Percentiles rank a stretch among this genome's conserved stretches.
Conservation (phyloP, 371 early-diverging fungal species). For the Amoeboaphelidium protococcarum region DNA sequence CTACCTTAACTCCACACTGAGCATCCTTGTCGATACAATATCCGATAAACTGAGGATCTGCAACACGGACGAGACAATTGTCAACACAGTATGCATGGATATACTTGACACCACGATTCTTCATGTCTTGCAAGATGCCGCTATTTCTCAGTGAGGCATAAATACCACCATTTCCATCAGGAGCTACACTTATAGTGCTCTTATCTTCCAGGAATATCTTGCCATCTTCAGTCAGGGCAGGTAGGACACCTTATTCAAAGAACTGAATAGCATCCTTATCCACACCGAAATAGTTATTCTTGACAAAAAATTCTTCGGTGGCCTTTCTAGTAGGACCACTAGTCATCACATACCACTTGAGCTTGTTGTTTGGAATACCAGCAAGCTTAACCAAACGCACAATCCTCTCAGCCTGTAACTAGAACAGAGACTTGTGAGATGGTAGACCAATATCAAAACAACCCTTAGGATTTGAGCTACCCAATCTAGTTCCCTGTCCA, state of each 20-base stretch:
- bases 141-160: conserved; percentile 49
- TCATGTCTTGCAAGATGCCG: conserved; percentile 45
- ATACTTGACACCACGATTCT: conserved; percentile 42
- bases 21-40: conserved; percentile 52
- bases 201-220: conserved; percentile 63
- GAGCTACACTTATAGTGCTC: conserved; percentile 42
- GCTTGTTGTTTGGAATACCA: conserved; percentile 4
- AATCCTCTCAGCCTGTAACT: conserved; percentile 76
- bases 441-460: conserved; percentile 72
- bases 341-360: conserved; percentile 89
- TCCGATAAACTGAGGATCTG: conserved; percentile 75
- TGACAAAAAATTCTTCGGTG: conserved; percentile 43
- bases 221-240: conserved; percentile 49
- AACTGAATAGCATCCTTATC: conserved; percentile 48
- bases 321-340: conserved; percentile 63
- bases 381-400: conserved; percentile 47
- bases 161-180: conserved; percentile 74
- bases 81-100: conserved; percentile 84
- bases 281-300: conserved; percentile 52
- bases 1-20: conserved; percentile 79
- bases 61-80: conserved; percentile 70
- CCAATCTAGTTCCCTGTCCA: conserved; percentile 18
- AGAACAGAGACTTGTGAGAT: conserved; percentile 61
- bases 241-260: conserved; percentile 60
- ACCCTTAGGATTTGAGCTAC: conserved; percentile 16